Evolutionary conservation across 2,329 filamentous ascomycete species (phyloP).

Genomic region (Ceratocystis alfenasii): DNA sequence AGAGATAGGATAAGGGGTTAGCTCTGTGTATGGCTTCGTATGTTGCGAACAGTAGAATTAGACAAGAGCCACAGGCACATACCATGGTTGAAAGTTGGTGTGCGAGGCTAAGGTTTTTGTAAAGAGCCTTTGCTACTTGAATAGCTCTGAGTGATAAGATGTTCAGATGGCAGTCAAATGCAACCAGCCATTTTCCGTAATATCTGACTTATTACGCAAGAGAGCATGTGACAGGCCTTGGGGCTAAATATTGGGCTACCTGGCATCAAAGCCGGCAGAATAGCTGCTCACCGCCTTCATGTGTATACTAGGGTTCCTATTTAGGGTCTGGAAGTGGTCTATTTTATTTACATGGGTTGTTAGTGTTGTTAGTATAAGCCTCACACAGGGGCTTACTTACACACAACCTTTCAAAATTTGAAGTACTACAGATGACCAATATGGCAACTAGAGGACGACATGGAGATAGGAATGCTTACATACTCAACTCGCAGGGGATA

Average conservation of each 20-base stretch:
- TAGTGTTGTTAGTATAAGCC: too few species aligned
- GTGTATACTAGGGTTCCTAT: neutral
- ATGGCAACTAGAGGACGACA: too few species aligned
- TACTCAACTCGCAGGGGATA: too few species aligned
- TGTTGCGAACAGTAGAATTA: neutral
- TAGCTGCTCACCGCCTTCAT: conserved; percentile 18
- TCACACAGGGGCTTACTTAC: too few species aligned
- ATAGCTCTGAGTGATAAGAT: neutral
- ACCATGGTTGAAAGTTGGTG: neutral
- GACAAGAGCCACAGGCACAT: neutral
- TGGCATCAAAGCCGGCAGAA: conserved; percentile 17
- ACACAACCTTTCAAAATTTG: too few species aligned
- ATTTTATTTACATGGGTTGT: too few species aligned
- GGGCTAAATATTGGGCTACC: conserved; percentile 10
- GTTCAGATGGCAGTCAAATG: conserved; percentile 6
- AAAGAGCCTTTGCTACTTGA: neutral
- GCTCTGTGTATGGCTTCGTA: neutral
- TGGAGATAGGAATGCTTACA: too few species aligned
- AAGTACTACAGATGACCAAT: too few species aligned
- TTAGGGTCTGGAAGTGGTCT: too few species aligned
- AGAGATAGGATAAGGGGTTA: neutral
- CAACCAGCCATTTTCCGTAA: neutral
- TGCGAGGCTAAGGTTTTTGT: neutral
- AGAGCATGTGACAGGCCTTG: neutral
- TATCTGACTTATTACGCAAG: neutral